Conservation (phyloP, 163 green algal genomes). For the Volvox carteri region DNA sequence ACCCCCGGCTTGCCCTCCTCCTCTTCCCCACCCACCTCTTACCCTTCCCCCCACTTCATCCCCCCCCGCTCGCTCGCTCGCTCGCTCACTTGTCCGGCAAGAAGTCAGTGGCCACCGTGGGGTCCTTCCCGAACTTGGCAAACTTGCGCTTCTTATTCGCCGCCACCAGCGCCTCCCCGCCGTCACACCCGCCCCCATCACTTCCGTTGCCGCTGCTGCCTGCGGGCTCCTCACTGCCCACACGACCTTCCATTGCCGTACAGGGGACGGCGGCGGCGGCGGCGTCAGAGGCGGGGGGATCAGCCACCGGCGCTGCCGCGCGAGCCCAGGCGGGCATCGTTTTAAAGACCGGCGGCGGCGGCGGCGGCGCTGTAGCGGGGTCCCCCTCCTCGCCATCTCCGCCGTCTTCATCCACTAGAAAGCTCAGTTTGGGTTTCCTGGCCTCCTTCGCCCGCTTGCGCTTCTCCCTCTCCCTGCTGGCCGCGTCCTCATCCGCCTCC, state of each 20-base stretch:
- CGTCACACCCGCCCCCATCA: conserved; percentile 8
- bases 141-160: conserved; percentile 60
- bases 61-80: neutral
- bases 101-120: conserved; percentile 89
- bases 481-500: conserved; percentile 67
- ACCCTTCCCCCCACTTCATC: neutral
- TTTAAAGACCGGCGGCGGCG: conserved; percentile 32
- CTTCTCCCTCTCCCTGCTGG: conserved; percentile 64
- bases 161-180: neutral
- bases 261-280: neutral
- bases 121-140: conserved; percentile 94
- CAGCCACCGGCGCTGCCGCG: neutral
- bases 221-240: conserved; percentile 36
- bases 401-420: conserved; percentile 62
- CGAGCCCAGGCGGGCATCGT: conserved; percentile 30
- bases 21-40: too few species aligned
- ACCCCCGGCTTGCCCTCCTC: too few species aligned
- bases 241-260: neutral
- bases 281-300: neutral
- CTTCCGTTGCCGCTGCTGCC: conserved; percentile 52
- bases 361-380: neutral
- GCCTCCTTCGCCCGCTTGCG: conserved; percentile 72
- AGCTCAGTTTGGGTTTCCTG: conserved; percentile 81
- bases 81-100: conserved; percentile 89
- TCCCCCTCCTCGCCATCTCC: conserved; percentile 7